These are phyloP conservation scores for Trichoderma endophyticum DNA, from an alignment of 2,329 filamentous ascomycete genomes.

Conservation along the genomic window DNA sequence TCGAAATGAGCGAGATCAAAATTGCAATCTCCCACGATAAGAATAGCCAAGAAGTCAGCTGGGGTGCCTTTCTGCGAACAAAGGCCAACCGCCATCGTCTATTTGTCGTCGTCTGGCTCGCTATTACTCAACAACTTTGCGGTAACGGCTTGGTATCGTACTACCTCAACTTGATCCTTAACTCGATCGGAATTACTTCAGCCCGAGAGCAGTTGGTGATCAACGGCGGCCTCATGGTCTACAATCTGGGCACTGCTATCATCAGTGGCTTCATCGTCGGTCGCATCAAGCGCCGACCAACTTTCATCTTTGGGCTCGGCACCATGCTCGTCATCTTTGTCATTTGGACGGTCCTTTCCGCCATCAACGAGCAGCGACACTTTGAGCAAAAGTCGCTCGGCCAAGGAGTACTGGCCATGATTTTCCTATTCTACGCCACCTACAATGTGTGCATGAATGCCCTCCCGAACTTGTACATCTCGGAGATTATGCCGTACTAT, in stretches of 20 bases:
- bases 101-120: constrained; percentile 25
- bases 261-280: constrained; percentile 40
- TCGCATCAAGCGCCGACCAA: constrained; percentile 40
- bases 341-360: constrained; percentile 39
- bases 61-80: constrained; percentile 26
- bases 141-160: constrained; percentile 35
- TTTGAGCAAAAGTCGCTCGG: constrained; percentile 26
- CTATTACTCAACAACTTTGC: constrained; percentile 31
- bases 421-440: constrained; percentile 46
- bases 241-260: constrained; percentile 37
- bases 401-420: constrained; percentile 45
- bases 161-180: constrained; percentile 38
- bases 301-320: constrained; percentile 37
- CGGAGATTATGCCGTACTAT: constrained; percentile 39
- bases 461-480: constrained; percentile 43
- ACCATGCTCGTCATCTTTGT: constrained; percentile 39
- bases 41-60: constrained; percentile 33
- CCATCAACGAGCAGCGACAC: constrained; percentile 24
- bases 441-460: constrained; percentile 47
- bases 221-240: constrained; percentile 41
- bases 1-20: constrained; percentile 40
- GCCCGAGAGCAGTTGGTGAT: constrained; percentile 40
- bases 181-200: constrained; percentile 38
- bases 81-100: constrained; percentile 36
- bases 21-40: constrained; percentile 31